Conservation (phyloP, 495 filamentous ascomycete genomes). For the Glutinoglossum americanum region DNA sequence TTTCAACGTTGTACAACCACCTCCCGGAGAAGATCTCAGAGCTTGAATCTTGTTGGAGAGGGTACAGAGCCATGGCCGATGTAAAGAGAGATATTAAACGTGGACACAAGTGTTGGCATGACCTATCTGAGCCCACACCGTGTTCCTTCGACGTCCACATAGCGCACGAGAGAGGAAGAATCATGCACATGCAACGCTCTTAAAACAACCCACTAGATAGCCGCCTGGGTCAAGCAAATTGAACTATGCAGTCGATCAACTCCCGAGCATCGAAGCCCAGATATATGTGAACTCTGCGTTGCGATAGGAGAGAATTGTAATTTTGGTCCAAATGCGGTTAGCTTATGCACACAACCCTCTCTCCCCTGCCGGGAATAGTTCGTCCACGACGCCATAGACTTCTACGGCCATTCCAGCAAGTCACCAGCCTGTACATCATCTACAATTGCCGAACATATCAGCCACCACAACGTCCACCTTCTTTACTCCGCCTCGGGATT, state of each 20-base stretch:
- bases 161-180: background rate
- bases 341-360: background rate
- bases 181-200: background rate
- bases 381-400: background rate
- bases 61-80: background rate
- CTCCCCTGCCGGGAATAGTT: conserved; percentile 1
- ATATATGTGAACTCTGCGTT: background rate
- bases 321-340: background rate
- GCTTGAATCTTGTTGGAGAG: background rate
- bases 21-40: background rate
- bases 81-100: background rate
- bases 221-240: background rate
- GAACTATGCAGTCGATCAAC: background rate
- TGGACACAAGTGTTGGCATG: background rate
- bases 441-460: background rate
- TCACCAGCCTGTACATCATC: background rate
- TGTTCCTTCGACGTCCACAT: background rate
- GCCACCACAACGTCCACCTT: background rate
- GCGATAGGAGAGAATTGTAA: background rate
- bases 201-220: background rate
- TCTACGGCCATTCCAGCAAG: background rate
- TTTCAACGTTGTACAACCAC: background rate
- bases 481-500: background rate
- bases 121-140: background rate
- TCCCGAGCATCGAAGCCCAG: background rate